Evolutionary conservation across 495 filamentous ascomycete species (phyloP), one percentile per base, ranked within the genome.

Genomic region (Lasiosphaeria miniovina): DNA sequence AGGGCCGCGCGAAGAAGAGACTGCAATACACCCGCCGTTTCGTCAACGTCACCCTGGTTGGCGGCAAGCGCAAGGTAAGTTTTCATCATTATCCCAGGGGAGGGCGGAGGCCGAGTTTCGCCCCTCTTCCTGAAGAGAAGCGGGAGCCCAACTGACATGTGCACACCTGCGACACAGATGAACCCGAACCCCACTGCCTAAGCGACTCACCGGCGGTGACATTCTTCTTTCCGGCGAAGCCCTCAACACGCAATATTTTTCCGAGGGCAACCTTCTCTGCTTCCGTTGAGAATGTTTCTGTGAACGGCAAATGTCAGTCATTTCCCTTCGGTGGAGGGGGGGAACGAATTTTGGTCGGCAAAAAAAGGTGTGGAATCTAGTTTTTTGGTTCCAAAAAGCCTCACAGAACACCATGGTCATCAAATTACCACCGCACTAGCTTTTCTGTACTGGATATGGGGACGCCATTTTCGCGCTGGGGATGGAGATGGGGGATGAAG

Each of bases 1-100:
- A 99, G 86, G 94, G 94, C 75, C 91, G 94, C 69, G 94, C 94
- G 66, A 93, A 93, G 88, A 99, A 98, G 91, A 87, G 94, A 71
- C 87, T 96, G 69, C 84, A 82, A 65, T 98, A 99, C 84, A 98
- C 92, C 68, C 89, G 94, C 75, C 92, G 94, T 67, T 99, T 99
- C 85, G 95, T 99, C 66, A 99, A 98, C 84, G 93, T 99, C 74
- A 96, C 91, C 69, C 83, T 97, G 86, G 96, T 94, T 60, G 94
- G 94, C 78, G 94, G 94, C 78, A 99, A 99, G 93, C 84, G 94
- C 79, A 98, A 98, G 93, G 91, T 95, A 58, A 63, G 71, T 50
- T 6, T 11, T 31, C 51, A 54, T 40, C 31, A 54, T 15, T 5
- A 36, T 36, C 51, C 14, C 2, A 24, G 24, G 24, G 24, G 24